Base-by-base conservation (phyloP, 345 rosid species). In the Physaria fendleri region DNA sequence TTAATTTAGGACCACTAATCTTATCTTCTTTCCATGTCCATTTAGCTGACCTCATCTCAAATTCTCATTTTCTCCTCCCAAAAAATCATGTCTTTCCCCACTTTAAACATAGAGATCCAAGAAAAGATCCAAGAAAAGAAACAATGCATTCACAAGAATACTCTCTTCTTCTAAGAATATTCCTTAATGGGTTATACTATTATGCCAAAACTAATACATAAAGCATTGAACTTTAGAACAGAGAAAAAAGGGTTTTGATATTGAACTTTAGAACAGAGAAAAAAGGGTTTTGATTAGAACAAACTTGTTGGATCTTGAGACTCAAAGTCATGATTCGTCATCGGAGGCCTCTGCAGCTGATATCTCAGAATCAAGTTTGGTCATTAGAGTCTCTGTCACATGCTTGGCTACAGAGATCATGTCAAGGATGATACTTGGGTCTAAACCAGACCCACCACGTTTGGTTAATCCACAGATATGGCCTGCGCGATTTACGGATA, bases 361-460 rank as follows among this genome's bases (percentile, higher is more conserved):
- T 48, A 90, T 87, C 76, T 69, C 82, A 0, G 84, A 82, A 55
- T 93, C 96, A 69, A 93, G 65, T 73, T 64, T 81, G 73, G 66
- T 79, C 33, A 78, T 78, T 13, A 93, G 75, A 62, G 76, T 77
- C 76, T 84, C 79, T 17, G 82, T 77, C 24, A 78, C 72, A 70
- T 82, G 81, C 61, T 79, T 81, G 27, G 92, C 90, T 29, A 82
- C 97, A 0, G 92, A 89, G 56, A 89, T 77, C 96, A 89, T 89
- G 72, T 87, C 92, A 18, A 84, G 85, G 68, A 93, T 74, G 40
- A 85, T 63, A 11, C 92, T 93, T 1, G 88, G 95, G 69, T 89
- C 97, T 24, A 89, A 76, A 38, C 97, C 90, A 0, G 71, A 77
- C 17, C 96, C 90, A n/a, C 99, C 96, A 25, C 96, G 69, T 65